Conservation (phyloP, 805 yeast genomes). For the Cyberlindnera veronae region DNA sequence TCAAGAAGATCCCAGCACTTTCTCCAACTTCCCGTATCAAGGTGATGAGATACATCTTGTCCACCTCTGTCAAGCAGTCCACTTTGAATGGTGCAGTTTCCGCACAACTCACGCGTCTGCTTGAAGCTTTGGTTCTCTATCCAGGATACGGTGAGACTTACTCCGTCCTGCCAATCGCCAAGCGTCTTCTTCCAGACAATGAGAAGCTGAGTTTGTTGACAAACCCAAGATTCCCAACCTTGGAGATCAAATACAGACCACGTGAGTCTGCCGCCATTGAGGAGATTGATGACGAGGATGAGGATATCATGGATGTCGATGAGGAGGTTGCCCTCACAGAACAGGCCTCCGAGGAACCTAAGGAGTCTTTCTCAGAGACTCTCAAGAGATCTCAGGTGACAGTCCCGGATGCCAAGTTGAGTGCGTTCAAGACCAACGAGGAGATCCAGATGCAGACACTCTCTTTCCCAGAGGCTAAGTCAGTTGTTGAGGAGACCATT, state of each 20-base stretch:
- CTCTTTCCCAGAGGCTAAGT: constrained; percentile 17
- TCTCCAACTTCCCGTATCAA: constrained; percentile 63
- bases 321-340: constrained; percentile 8
- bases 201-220: constrained; percentile 54
- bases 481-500: constrained; percentile 4
- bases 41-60: constrained; percentile 45
- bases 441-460: constrained; percentile 20
- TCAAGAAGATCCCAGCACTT: constrained; percentile 45
- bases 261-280: constrained; percentile 24
- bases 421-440: constrained; percentile 24
- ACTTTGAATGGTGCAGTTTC: constrained; percentile 29
- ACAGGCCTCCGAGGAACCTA: constrained; percentile 13
- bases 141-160: constrained; percentile 61
- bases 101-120: constrained; percentile 32
- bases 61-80: constrained; percentile 33
- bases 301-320: constrained; percentile 6
- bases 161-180: constrained; percentile 70
- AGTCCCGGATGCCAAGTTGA: constrained; percentile 4
- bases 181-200: constrained; percentile 46
- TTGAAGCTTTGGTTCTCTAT: constrained; percentile 56
- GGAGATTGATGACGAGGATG: constrained; percentile 28
- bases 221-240: constrained; percentile 71
- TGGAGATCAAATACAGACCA: constrained; percentile 22
- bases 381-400: constrained; percentile 12
- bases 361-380: constrained; percentile 18